Conservation (phyloP, 139 green algal species). For the Tetradesmus obliquus region DNA sequence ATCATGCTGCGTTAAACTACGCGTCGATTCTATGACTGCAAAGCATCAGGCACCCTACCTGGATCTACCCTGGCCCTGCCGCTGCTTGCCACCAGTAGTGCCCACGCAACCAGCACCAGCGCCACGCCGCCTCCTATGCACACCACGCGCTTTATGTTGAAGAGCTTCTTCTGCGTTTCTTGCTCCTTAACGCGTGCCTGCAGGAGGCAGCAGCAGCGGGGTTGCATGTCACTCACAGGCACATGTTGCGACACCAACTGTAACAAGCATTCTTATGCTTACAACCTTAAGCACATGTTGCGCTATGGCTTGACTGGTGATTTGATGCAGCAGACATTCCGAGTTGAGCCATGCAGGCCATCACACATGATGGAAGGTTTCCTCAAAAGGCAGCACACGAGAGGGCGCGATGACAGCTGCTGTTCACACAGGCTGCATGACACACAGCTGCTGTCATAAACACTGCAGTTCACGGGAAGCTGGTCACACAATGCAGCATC, state of each 20-base stretch:
- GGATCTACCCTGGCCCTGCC: constrained; percentile 1
- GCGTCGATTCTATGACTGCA: too few species aligned
- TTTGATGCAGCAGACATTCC: too few species aligned
- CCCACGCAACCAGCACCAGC: constrained; percentile 55
- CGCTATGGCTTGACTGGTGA: too few species aligned
- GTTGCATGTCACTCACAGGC: neutral
- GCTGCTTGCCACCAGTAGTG: constrained; percentile 46
- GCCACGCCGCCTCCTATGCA: constrained; percentile 64
- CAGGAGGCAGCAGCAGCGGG: neutral
- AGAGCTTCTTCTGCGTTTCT: constrained; percentile 55
- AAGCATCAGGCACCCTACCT: neutral
- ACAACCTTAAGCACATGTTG: too few species aligned
- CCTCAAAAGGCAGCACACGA: too few species aligned
- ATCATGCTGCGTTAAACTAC: neutral
- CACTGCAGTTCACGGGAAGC: neutral
- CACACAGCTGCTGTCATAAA: neutral
- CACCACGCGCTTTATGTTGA: constrained; percentile 57
- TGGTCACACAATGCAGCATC: neutral
- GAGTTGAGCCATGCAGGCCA: too few species aligned
- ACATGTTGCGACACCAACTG: too few species aligned
- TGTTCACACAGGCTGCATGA: neutral
- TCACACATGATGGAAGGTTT: too few species aligned
- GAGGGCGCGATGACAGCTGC: neutral
- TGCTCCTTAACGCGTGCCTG: constrained; percentile 66
- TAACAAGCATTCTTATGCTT: too few species aligned